Base-by-base conservation (phyloP, 208 protist genomes). In the Crithidia fasciculata region DNA sequence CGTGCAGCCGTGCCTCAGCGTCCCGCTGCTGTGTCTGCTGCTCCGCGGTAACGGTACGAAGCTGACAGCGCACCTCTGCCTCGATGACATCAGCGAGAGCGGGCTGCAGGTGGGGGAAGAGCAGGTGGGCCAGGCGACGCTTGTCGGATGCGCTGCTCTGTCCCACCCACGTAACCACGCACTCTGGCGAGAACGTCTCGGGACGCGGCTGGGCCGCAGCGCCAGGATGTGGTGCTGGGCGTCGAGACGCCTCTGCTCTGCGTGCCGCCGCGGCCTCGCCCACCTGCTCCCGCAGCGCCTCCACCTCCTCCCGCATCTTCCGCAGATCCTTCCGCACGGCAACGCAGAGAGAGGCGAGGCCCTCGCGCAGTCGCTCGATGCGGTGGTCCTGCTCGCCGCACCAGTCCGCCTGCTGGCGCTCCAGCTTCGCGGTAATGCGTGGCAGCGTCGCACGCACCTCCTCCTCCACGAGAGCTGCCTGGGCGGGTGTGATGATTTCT, bases 321-420 rank as follows among this genome's bases (percentile, higher is more conserved):
- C 83, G 81, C 18, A 96, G 69, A 61, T 96, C 88, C 45, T 88
- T 81, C 43, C 79, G 78, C 44, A 96, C 88, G 15, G 85, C 88
- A 4, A 64, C 57, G 63, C 91, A 94, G 12, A 96, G 78, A 4
- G 92, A 82, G 8, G 86, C 76, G 36, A 95, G 81, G 54, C 88
- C 85, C 39, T 78, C 53, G 4, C 87, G 81, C 69, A 95, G 80
- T 8, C 66, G 71, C 43, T 82, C 78, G 8, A 74, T 41, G n/a
- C 65, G 78, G 52, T 50, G 72, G 28, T 65, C 55, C 53, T 70
- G 68, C 36, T n/a, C 56, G 15, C 19, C 60, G 16, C 16, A 55
- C 78, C 56, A 74, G 12, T 52, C 52, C 60, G 67, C 43, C n/a
- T 68, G 72, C 40, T 63, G 65, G 41, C 37, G 64, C 28, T 41